Evolutionary conservation across 805 yeast genomes (phyloP).

Genomic region (Millerozyma miso): DNA sequence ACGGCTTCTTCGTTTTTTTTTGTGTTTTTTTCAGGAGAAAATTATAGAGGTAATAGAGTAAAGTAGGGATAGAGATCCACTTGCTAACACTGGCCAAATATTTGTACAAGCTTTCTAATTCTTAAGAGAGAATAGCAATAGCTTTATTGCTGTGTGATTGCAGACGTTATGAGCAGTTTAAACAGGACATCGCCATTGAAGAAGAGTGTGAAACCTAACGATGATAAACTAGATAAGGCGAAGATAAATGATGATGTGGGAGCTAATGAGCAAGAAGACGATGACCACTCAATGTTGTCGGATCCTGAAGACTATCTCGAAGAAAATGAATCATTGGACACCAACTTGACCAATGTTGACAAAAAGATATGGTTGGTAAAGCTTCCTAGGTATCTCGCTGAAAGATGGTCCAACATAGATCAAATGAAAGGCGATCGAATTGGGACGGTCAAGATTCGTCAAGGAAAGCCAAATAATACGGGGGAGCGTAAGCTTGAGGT

Average conservation of each 20-base stretch:
- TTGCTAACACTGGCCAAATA: too few species aligned
- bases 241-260: background rate
- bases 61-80: too few species aligned
- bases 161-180: constrained; percentile 5
- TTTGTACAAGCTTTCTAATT: too few species aligned
- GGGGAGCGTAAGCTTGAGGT: constrained; percentile 40
- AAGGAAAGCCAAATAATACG: constrained; percentile 18
- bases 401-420: constrained; percentile 65
- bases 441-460: constrained; percentile 74
- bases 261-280: constrained; percentile 7
- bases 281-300: constrained; percentile 33
- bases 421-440: constrained; percentile 67
- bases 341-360: constrained; percentile 57
- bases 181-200: constrained; percentile 5
- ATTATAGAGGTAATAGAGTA: too few species aligned
- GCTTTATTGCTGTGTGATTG: background rate
- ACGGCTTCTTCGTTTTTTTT: too few species aligned
- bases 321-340: constrained; percentile 69
- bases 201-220: background rate
- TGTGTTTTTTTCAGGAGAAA: too few species aligned
- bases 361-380: constrained; percentile 91
- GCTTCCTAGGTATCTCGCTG: constrained; percentile 82
- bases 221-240: constrained; percentile 1
- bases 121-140: too few species aligned
- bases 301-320: constrained; percentile 44